phyloP scores from a whole-genome alignment of 306 rosid species.

The Herpetospermum pedunculosum region DNA sequence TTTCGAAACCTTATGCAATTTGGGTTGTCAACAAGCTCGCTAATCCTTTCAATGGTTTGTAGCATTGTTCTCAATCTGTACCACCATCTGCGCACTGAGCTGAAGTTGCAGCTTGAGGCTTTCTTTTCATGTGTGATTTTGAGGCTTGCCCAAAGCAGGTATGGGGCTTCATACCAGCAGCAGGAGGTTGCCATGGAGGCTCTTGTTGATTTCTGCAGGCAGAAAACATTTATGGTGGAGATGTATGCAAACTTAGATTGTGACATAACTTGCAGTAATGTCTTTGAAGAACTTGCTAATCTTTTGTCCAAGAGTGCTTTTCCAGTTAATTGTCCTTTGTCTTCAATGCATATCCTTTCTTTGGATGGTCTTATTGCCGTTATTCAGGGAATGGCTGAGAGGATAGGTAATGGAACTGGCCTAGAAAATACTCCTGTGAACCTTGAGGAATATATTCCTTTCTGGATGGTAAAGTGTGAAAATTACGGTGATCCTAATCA shows the following conservation, averaged over 20 bases:
- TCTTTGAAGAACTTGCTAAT: conserved; percentile 89
- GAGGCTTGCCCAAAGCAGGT: conserved; percentile 82
- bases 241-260: conserved; percentile 93
- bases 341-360: conserved; percentile 83
- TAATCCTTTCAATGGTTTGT: conserved; percentile 80
- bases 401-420: conserved; percentile 63
- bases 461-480: conserved; percentile 97
- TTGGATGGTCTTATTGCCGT: conserved; percentile 94
- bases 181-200: conserved; percentile 96
- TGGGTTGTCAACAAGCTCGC: conserved; percentile 57
- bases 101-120: conserved; percentile 86
- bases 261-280: conserved; percentile 89
- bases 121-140: conserved; percentile 83
- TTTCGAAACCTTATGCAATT: conserved; percentile 31
- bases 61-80: conserved; percentile 76
- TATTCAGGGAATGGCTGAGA: conserved; percentile 97
- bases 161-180: conserved; percentile 87
- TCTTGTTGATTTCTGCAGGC: conserved; percentile 88
- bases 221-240: conserved; percentile 85
- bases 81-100: conserved; percentile 71
- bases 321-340: conserved; percentile 77
- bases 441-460: conserved; percentile 83
- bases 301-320: conserved; percentile 84
- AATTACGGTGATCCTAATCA: conserved; percentile 73
- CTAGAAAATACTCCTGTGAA: conserved; percentile 49